Percentiles rank a stretch among this genome's conserved stretches.
Evolutionary conservation across 257 asterid genomes (phyloP).

Genomic region (Voacanga thouarsii): DNA sequence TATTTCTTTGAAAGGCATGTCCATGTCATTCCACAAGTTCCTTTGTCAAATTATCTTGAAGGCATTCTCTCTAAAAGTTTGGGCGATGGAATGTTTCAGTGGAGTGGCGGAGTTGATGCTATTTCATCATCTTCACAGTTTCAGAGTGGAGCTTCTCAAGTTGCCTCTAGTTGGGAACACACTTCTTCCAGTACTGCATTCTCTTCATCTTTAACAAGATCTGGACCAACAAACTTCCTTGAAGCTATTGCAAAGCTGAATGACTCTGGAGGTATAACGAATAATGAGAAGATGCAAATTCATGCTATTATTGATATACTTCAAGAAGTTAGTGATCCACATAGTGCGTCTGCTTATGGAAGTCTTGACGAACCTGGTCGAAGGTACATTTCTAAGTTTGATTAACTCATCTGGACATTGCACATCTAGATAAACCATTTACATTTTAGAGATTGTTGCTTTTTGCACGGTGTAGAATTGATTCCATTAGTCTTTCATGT

Average conservation of each 20-base stretch:
- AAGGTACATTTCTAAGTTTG: constrained; percentile 44
- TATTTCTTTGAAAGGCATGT: constrained; percentile 30
- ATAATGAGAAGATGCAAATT: constrained; percentile 70
- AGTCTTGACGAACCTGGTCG: constrained; percentile 96
- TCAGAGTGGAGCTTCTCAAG: constrained; percentile 40
- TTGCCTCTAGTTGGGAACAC: constrained; percentile 36
- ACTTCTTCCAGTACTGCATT: constrained; percentile 35
- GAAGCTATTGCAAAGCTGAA: constrained; percentile 60
- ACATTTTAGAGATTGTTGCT: background rate
- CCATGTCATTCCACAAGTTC: constrained; percentile 49
- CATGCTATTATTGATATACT: constrained; percentile 67
- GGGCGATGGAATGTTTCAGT: constrained; percentile 51
- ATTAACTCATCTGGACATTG: background rate
- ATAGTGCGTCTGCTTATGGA: constrained; percentile 67
- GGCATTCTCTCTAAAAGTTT: constrained; percentile 51
- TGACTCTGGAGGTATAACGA: constrained; percentile 37
- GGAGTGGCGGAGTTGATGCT: constrained; percentile 39
- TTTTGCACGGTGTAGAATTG: background rate
- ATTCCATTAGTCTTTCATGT: background rate
- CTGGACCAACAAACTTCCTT: constrained; percentile 54
- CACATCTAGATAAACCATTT: background rate
- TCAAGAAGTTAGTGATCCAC: constrained; percentile 62
- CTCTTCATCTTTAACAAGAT: constrained; percentile 41
- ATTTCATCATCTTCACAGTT: constrained; percentile 36
- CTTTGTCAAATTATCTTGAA: constrained; percentile 75